Percentiles rank a stretch among this genome's conserved stretches.
Evolutionary conservation across 78 protist species (phyloP).

Genomic region (Polysphondylium violaceum): DNA sequence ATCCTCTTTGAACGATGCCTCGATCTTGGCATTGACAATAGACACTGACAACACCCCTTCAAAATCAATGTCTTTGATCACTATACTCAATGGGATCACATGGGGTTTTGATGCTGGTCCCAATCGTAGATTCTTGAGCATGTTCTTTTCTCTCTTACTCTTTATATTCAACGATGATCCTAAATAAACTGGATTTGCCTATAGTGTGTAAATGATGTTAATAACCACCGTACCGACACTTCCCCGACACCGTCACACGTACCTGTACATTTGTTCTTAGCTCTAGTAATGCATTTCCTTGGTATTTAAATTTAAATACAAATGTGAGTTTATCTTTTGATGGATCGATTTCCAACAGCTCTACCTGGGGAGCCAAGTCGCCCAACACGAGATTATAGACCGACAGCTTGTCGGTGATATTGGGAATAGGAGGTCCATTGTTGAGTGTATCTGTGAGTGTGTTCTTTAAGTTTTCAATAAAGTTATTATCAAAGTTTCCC

Average conservation of each 20-base stretch:
- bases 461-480: conserved; percentile 19
- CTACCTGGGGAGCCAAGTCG: conserved; percentile 40
- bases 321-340: conserved; percentile 60
- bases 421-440: conserved; percentile 59
- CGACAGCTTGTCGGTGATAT: conserved; percentile 46
- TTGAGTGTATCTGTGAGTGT: conserved; percentile 33
- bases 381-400: conserved; percentile 57
- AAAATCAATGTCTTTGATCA: conserved; percentile 53
- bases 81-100: conserved; percentile 54
- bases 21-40: conserved; percentile 40
- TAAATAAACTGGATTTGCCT: conserved; percentile 58
- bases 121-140: neutral
- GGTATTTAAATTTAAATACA: conserved; percentile 42
- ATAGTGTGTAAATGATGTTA: neutral
- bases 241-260: no score
- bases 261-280: conserved; percentile 67
- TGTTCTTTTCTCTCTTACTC: neutral
- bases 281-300: conserved; percentile 56
- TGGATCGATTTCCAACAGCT: conserved; percentile 58
- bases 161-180: conserved; percentile 19
- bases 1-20: conserved; percentile 59
- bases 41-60: conserved; percentile 39
- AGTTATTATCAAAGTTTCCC: conserved; percentile 59
- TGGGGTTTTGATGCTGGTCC: conserved; percentile 58
- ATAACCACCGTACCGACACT: no score